Conservation (phyloP, 2,329 filamentous ascomycete genomes). For the Fusarium hainanense region DNA sequence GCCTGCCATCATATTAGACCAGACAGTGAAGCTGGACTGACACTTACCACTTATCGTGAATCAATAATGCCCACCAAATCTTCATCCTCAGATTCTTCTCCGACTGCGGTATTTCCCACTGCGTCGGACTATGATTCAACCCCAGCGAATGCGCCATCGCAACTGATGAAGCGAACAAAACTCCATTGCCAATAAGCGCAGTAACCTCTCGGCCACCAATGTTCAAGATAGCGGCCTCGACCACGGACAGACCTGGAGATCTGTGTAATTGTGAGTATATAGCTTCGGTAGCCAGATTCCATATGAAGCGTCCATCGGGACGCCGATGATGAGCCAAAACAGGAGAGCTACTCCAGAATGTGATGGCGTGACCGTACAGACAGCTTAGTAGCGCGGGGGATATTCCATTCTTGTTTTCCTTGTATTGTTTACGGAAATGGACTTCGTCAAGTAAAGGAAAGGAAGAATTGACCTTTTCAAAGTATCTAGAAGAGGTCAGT, state of each 20-base stretch:
- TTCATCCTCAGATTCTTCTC: conserved; percentile 64
- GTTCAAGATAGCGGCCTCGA: conserved; percentile 68
- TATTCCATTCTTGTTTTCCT: conserved; percentile 57
- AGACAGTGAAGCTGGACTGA: fast-evolving
- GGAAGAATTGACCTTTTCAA: conserved; percentile 63
- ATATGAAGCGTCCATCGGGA: conserved; percentile 69
- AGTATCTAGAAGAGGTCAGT: conserved; percentile 37
- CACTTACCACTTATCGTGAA: conserved; percentile 66
- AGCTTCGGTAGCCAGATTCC: conserved; percentile 70
- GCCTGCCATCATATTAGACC: conserved; percentile 50
- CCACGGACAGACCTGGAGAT: conserved; percentile 67
- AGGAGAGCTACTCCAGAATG: conserved; percentile 66
- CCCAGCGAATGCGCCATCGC: conserved; percentile 65
- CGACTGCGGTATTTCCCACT: conserved; percentile 62
- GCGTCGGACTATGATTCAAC: conserved; percentile 62
- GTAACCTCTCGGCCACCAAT: conserved; percentile 69
- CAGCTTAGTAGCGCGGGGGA: conserved; percentile 67
- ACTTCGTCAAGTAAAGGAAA: conserved; percentile 69
- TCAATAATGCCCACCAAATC: conserved; percentile 66
- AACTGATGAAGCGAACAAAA: conserved; percentile 62
- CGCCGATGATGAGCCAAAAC: conserved; percentile 58
- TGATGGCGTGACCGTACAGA: conserved; percentile 67
- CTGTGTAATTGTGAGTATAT: conserved; percentile 69
- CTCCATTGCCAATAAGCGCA: conserved; percentile 67
- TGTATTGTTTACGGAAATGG: conserved; percentile 62